A percentile compares a stretch with the other conserved stretches of the same genome.
These are phyloP conservation scores for Naumovozyma castellii DNA, from an alignment of 805 yeast genomes.

Conservation along the genomic window DNA sequence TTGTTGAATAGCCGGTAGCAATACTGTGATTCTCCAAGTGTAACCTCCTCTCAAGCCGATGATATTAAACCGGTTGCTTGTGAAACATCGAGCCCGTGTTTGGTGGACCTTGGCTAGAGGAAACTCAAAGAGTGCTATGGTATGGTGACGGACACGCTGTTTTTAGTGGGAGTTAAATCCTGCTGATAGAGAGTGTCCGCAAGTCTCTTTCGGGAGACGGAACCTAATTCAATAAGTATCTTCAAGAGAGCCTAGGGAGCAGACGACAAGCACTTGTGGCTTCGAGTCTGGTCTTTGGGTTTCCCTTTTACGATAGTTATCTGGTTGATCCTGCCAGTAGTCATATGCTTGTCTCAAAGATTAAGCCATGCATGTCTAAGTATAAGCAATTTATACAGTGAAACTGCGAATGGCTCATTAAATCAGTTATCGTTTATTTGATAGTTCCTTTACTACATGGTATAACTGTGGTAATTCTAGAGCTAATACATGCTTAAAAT, in stretches of 20 bases:
- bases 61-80: conserved; percentile 21
- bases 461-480: conserved; percentile 41
- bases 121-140: conserved; percentile 28
- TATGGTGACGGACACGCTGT: conserved; percentile 12
- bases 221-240: conserved; percentile 12
- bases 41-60: conserved; percentile 28
- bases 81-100: conserved; percentile 23
- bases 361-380: conserved; percentile 43
- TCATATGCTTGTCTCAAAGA: conserved; percentile 45
- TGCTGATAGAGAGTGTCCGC: conserved; percentile 6
- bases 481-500: conserved; percentile 40
- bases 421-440: conserved; percentile 43
- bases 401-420: conserved; percentile 44
- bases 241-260: too few species aligned
- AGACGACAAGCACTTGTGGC: conserved; percentile 1
- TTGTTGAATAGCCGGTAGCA: conserved; percentile 20
- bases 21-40: conserved; percentile 21
- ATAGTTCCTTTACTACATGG: conserved; percentile 39
- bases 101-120: conserved; percentile 24
- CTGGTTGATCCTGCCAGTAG: conserved; percentile 46
- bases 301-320: conserved; percentile 24
- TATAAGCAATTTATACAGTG: conserved; percentile 40
- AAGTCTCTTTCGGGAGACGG: conserved; percentile 5
- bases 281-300: conserved; percentile 4
- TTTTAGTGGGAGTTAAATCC: conserved; percentile 13